Evolutionary conservation across 225 moss, liverwort and hornwort genomes (phyloP), one percentile per base, ranked within the genome.

Genomic region (Anthoceros angustus): DNA sequence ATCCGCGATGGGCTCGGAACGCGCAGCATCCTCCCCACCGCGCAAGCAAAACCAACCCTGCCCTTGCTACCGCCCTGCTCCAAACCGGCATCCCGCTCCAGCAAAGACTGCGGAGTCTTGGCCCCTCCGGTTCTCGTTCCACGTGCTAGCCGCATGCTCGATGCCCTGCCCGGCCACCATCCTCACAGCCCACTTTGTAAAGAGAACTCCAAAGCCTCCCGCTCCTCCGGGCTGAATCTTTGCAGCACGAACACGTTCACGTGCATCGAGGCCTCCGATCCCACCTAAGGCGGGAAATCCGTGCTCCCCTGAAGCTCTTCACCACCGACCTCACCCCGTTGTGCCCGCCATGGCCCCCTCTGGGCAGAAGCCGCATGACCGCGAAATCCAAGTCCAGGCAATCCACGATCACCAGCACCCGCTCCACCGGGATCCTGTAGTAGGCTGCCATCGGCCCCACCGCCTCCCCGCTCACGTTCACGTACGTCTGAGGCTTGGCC

Each of bases 391-490:
- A 84, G 69, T 98, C 98, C 71, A 92, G 73, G 71, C 92, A 92
- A 71, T 98, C 98, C 42, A 74, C 92, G 55, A 95, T 86, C 90
- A 90, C 75, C 61, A 63, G 68, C 46, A 98, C 80, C 62, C 92
- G 88, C 69, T 86, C 82, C n/a, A 82, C 78, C 62, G 98, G 98
- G 72, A 98, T 98, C 84, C 92, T 98, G 76, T 98, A 98, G 70
- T 98, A 98, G 9, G 84, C 39, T 55, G 98, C 84, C 67, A 98
- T 70, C 23, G 92, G 92, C 61, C 74, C 83, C 41, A 98, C 98
- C 41, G 98, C 80, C 80, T 92, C 92, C n/a, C 98, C 98, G 66
- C 88, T 87, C 79, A 92, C 83, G 68, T 98, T 98, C 89, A 98
- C 86, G 67, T 84, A 98, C 21, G 98, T 98, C 72, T 98, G 98